Conservation (phyloP, 2,329 filamentous ascomycete genomes). For the Pseudogymnoascus sp. region DNA sequence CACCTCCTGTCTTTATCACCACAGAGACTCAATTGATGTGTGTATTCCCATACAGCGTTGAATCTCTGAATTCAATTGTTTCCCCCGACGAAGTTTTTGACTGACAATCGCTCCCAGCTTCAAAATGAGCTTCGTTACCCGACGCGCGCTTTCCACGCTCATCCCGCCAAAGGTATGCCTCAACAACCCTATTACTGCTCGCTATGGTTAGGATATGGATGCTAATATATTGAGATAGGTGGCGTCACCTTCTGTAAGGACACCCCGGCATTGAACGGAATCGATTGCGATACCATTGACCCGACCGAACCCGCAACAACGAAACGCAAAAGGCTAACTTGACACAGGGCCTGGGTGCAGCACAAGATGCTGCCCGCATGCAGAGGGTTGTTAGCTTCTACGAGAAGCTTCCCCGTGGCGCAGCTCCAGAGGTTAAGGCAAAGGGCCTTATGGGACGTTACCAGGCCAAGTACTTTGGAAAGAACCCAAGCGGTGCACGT, state of each 20-base stretch:
- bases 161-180: constrained; percentile 89
- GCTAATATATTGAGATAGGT: constrained; percentile 21
- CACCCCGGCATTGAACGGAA: not conserved
- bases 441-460: constrained; percentile 82
- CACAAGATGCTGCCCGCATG: constrained; percentile 95
- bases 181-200: not conserved
- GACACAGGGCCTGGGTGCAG: constrained; percentile 78
- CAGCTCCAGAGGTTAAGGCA: constrained; percentile 73
- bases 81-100: constrained; percentile 23
- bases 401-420: constrained; percentile 90
- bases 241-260: constrained; percentile 30
- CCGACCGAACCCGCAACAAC: constrained; percentile 5
- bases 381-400: constrained; percentile 97
- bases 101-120: constrained; percentile 24
- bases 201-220: not conserved
- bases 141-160: constrained; percentile 91
- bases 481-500: constrained; percentile 85
- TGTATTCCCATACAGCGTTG: constrained; percentile 9
- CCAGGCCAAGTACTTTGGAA: constrained; percentile 87
- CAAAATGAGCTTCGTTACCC: constrained; percentile 88
- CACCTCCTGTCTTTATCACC: constrained; percentile 16
- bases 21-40: constrained; percentile 26
- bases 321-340: constrained; percentile 27
- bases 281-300: constrained; percentile 8
- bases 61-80: not conserved